These are phyloP conservation scores for Lactarius pseudohatsudake DNA, from an alignment of 768 basidiomycete species.

Conservation along the genomic window DNA sequence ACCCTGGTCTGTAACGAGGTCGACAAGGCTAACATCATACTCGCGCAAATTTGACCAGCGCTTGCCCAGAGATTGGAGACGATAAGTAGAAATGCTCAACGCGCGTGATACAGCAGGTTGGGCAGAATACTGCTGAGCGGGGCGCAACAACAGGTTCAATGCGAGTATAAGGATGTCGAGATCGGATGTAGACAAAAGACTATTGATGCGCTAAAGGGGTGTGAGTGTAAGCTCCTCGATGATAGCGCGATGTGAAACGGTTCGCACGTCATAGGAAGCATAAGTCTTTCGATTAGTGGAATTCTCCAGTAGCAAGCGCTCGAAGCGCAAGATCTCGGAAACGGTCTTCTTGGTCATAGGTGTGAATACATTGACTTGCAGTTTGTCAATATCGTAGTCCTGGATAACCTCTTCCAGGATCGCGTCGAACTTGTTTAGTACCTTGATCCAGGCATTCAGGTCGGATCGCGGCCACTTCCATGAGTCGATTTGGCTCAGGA, in stretches of 20 bases:
- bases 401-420: conserved; percentile 81
- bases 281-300: conserved; percentile 97
- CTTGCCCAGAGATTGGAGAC: conserved; percentile 79
- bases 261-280: conserved; percentile 93
- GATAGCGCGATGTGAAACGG: conserved; percentile 16
- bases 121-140: conserved; percentile 91
- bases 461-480: conserved; percentile 98
- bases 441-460: conserved; percentile 93
- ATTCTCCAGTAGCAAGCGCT: conserved; percentile 90
- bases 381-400: conserved; percentile 82
- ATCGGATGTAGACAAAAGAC: conserved; percentile 84
- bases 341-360: conserved; percentile 71
- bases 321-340: conserved; percentile 83
- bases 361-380: conserved; percentile 79
- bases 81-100: conserved; percentile 76
- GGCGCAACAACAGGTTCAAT: conserved; percentile 84
- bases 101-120: conserved; percentile 82
- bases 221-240: neutral
- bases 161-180: conserved; percentile 83
- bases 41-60: conserved; percentile 84
- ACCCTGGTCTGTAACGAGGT: conserved; percentile 61
- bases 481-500: conserved; percentile 64
- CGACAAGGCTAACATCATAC: conserved; percentile 71
- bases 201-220: conserved; percentile 73
- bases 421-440: conserved; percentile 92